phyloP scores from a whole-genome alignment of 1,284 basidiomycete species.

The Tilletia walkeri region DNA sequence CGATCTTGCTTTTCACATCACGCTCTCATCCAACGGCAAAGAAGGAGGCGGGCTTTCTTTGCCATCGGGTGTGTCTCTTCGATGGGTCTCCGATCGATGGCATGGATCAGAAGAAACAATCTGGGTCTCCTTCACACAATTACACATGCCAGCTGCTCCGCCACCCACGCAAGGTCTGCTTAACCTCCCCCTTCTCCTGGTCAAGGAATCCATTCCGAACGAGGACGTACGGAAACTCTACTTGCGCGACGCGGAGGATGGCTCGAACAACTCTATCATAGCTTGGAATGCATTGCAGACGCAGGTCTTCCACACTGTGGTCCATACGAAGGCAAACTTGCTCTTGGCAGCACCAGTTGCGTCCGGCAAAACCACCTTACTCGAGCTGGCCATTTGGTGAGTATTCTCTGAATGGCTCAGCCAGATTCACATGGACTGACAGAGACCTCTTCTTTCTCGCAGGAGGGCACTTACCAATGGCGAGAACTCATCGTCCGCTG shows the following conservation, averaged over 20 bases:
- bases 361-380: conserved; percentile 77
- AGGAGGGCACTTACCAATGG: background rate
- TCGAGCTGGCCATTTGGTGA: conserved; percentile 71
- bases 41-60: background rate
- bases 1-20: conserved; percentile 75
- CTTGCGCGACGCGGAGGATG: background rate
- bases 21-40: conserved; percentile 58
- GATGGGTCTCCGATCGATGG: conserved; percentile 89
- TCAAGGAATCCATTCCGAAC: conserved; percentile 47
- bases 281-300: conserved; percentile 76
- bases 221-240: conserved; percentile 43
- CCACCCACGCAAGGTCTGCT: conserved; percentile 69
- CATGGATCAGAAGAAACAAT: conserved; percentile 81
- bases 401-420: conserved; percentile 20
- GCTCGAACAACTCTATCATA: background rate
- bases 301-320: conserved; percentile 80
- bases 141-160: conserved; percentile 74
- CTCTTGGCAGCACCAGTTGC: conserved; percentile 79
- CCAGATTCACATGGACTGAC: background rate
- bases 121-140: conserved; percentile 65
- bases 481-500: background rate
- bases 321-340: conserved; percentile 70
- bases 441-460: background rate
- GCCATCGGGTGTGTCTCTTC: conserved; percentile 57
- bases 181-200: conserved; percentile 75